phyloP scores from a whole-genome alignment of 371 early-diverging fungal species.

The Rhizomucor miehei region DNA sequence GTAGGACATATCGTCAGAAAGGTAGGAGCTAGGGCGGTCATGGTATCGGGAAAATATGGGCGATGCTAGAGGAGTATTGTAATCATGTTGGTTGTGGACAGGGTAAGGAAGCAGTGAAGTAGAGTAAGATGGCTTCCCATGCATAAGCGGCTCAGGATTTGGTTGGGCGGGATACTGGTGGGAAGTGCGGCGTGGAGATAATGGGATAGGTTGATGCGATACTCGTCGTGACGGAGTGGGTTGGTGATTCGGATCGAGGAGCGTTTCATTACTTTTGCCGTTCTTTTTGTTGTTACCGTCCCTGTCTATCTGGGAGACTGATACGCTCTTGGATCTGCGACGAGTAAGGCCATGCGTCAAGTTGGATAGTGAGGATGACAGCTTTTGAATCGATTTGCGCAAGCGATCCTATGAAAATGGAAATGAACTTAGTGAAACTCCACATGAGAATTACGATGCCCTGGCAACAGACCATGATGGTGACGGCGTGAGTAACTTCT shows the following conservation, averaged over 20 bases:
- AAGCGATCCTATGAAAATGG: slow-evolving; percentile 24
- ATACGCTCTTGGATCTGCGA: slow-evolving; percentile 21
- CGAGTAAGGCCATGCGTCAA: slow-evolving; percentile 19
- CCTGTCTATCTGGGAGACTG: slow-evolving; percentile 1
- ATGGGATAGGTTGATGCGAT: background rate
- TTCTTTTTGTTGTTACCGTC: no score
- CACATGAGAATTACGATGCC: background rate
- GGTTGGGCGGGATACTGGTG: slow-evolving; percentile 2
- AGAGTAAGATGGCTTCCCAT: slow-evolving; percentile 15
- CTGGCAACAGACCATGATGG: slow-evolving; percentile 26
- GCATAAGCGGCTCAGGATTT: slow-evolving; percentile 9
- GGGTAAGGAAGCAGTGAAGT: slow-evolving; percentile 10
- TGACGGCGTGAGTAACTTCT: slow-evolving; percentile 22
- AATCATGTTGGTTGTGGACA: slow-evolving; percentile 1
- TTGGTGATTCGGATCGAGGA: background rate
- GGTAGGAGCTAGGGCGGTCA: slow-evolving; percentile 12
- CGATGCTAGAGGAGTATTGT: slow-evolving; percentile 1
- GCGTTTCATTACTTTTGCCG: no score
- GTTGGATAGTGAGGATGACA: slow-evolving; percentile 19
- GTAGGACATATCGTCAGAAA: slow-evolving; percentile 15
- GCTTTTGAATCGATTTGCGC: slow-evolving; percentile 23
- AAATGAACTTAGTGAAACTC: no score
- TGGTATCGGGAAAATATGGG: slow-evolving; percentile 4
- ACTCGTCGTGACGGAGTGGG: background rate
- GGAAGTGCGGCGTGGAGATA: background rate